Conservation (phyloP, 2,329 filamentous ascomycete species). For the Fusarium haematococcum region DNA sequence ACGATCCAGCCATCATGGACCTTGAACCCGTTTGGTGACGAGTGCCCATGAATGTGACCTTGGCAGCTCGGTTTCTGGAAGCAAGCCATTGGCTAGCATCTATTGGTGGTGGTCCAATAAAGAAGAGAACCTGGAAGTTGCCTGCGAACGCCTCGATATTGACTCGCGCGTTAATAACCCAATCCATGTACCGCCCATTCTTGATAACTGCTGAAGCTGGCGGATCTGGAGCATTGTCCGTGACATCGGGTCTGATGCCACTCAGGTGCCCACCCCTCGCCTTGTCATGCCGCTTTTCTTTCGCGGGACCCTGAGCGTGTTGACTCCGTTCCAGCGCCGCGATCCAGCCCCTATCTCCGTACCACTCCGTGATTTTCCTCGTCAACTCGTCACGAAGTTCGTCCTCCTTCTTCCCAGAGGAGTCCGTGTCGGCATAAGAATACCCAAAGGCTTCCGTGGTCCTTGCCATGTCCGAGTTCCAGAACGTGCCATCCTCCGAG, state of each 20-base stretch:
- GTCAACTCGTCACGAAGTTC: slow-evolving; percentile 50
- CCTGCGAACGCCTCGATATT: slow-evolving; percentile 69
- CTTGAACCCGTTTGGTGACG: slow-evolving; percentile 47
- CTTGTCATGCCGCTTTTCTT: slow-evolving; percentile 4
- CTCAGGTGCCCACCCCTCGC: slow-evolving; percentile 3
- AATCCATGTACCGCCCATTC: slow-evolving; percentile 67
- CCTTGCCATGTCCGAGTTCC: slow-evolving; percentile 73
- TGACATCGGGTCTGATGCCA: slow-evolving; percentile 40
- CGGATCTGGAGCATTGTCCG: slow-evolving; percentile 40
- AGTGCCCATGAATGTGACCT: slow-evolving; percentile 67
- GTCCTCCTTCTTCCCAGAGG: slow-evolving; percentile 37
- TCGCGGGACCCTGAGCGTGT: neutral
- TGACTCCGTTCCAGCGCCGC: slow-evolving; percentile 29
- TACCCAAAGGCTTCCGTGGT: slow-evolving; percentile 75
- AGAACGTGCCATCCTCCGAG: slow-evolving; percentile 69
- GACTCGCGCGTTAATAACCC: slow-evolving; percentile 75
- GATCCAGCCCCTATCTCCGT: slow-evolving; percentile 49
- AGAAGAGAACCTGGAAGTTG: slow-evolving; percentile 74
- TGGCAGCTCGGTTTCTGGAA: slow-evolving; percentile 69
- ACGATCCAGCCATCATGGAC: slow-evolving; percentile 59
- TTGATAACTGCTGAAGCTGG: slow-evolving; percentile 49
- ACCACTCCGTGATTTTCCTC: slow-evolving; percentile 65
- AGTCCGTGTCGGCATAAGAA: slow-evolving; percentile 74
- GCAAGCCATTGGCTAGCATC: slow-evolving; percentile 63
- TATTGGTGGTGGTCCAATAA: slow-evolving; percentile 67